These are phyloP conservation scores for Teratosphaeria zuluensis DNA, from an alignment of 2,329 filamentous ascomycete genomes.

Conservation along the genomic window DNA sequence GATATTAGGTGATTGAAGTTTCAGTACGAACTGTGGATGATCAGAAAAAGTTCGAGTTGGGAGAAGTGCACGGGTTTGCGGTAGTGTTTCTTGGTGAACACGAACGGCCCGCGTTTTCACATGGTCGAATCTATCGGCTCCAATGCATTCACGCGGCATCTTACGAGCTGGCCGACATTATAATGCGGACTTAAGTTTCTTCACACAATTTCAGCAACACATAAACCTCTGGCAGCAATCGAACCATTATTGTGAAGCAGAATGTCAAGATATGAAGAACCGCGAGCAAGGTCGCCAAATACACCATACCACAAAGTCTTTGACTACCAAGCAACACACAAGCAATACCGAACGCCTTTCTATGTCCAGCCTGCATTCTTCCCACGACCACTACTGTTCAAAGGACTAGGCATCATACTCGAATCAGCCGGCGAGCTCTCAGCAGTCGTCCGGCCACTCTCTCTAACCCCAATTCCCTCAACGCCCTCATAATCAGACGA, in stretches of 20 bases:
- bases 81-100: not conserved
- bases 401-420: not conserved
- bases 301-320: not conserved
- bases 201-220: not conserved
- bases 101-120: not conserved
- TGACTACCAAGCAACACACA: not conserved
- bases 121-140: not conserved
- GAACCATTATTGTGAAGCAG: not conserved
- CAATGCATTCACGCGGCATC: not conserved
- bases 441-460: not conserved
- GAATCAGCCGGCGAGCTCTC: not conserved
- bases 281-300: not conserved
- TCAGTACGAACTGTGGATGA: not conserved
- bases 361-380: not conserved
- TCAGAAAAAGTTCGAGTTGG: not conserved
- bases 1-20: not conserved
- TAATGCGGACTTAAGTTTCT: not conserved
- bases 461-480: not conserved
- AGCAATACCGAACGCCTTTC: not conserved
- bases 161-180: not conserved
- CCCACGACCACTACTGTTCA: not conserved
- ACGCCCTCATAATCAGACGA: not conserved
- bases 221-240: not conserved
- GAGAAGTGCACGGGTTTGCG: no score
- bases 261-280: not conserved